Conservation (phyloP, 164 flowering plant genomes). For the Umbilicus rupestris region DNA sequence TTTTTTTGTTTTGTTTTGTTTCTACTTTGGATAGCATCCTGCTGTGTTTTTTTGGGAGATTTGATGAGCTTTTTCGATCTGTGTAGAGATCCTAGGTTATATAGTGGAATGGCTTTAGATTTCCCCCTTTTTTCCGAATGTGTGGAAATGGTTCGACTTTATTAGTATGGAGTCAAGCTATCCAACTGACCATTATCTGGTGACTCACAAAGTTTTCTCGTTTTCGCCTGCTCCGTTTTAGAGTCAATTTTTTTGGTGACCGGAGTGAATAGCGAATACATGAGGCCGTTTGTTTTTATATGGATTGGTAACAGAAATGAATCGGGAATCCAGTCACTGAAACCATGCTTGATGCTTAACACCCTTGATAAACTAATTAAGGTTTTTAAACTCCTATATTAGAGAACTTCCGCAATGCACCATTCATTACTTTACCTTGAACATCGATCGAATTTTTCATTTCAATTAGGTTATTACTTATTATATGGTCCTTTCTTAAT, state of each 20-base stretch:
- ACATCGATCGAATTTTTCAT: not conserved
- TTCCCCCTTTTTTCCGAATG: too few species aligned
- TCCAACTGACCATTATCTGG: not conserved
- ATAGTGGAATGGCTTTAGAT: too few species aligned
- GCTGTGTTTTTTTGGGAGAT: not conserved
- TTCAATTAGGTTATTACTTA: not conserved
- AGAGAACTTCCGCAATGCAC: not conserved
- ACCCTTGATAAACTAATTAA: not conserved
- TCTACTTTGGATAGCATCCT: not conserved
- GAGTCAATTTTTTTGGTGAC: not conserved
- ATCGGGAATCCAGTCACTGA: too few species aligned
- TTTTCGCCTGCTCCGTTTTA: not conserved
- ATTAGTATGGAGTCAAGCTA: not conserved
- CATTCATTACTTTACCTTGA: not conserved
- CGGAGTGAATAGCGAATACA: not conserved
- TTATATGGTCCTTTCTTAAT: not conserved
- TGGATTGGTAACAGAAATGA: too few species aligned
- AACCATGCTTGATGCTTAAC: too few species aligned
- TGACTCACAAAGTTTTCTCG: not conserved
- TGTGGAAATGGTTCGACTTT: too few species aligned
- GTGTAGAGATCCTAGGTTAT: too few species aligned
- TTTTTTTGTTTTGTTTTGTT: not conserved
- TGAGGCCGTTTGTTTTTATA: not conserved
- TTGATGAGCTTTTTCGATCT: too few species aligned
- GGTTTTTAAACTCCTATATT: not conserved